Base-by-base conservation (phyloP, 805 yeast genomes). In the Candida ovalis region DNA sequence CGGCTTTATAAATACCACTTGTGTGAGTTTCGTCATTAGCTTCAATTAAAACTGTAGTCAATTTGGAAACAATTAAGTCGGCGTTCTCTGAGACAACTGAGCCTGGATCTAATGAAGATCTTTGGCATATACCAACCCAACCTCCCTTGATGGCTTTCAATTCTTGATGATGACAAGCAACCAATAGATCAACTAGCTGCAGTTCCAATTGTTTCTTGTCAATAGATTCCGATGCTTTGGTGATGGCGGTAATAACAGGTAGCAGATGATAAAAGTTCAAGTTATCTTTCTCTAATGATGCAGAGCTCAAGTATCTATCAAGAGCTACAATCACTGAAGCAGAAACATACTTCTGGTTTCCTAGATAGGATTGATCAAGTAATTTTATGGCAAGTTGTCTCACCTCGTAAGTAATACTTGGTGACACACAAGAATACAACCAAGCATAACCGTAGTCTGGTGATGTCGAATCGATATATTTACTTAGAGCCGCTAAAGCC, bases 91-190 rank as follows among this genome's bases (percentile, higher is more conserved):
- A 30, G 2, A 85, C 77, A 28, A 88, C 62, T 1, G 57, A 54
- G 15, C 86, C 86, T 2, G 96, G 88, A 61, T 91, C 95, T 27
- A 76, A 57, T 1, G 67, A 60, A 7, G 86, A 76, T 41, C 78
- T 70, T 57, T 84, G 78, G 33, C 82, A 82, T 38, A 89, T 66
- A 0, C 86, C 86, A 30, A 89, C 85, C 98, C 98, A 92, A 1
- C 85, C 83, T 50, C 77, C 68, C 2, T 55, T 61, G 72, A 68
- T 52, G 64, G 48, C 40, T 3, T 65, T 53, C n/a, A 78, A 61
- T 2, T 55, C 45, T 2, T 57, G 43, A 49, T 72, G 73, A 56
- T 83, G 86, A 17, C 76, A 56, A 5, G 76, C 52, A 22, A 80
- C 61, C 17, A 82, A 58, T 17, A 72, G 50, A 9, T 71, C 65